Percentiles rank a stretch among this genome's conserved stretches.
Evolutionary conservation across 192 early-diverging fungal genomes (phyloP).

Genomic region (Coemansia javaensis): DNA sequence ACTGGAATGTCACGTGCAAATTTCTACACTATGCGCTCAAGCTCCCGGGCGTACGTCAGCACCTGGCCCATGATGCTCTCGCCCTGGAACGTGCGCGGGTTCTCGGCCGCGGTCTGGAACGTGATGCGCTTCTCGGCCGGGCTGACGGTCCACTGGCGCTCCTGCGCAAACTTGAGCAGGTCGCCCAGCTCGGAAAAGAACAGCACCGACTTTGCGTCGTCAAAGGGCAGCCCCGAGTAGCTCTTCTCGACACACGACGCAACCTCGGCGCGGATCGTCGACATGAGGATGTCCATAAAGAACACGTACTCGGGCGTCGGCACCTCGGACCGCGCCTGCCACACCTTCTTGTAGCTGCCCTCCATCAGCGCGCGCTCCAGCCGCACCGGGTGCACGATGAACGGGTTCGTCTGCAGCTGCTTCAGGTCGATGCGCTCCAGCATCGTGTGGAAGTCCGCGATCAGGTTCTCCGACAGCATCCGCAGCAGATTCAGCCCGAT

Average conservation of each 20-base stretch:
- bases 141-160: slow-evolving; percentile 81
- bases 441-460: slow-evolving; percentile 98
- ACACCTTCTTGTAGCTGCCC: slow-evolving; percentile 95
- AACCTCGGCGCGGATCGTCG: slow-evolving; percentile 92
- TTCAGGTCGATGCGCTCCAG: slow-evolving; percentile 84
- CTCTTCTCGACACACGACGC: slow-evolving; percentile 95
- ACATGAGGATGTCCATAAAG: slow-evolving; percentile 92
- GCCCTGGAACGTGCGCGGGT: slow-evolving; percentile 69
- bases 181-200: slow-evolving; percentile 83
- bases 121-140: slow-evolving; percentile 75
- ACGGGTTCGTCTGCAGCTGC: slow-evolving; percentile 72
- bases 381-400: slow-evolving; percentile 87
- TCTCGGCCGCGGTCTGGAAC: slow-evolving; percentile 64
- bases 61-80: slow-evolving; percentile 79
- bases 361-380: slow-evolving; percentile 98
- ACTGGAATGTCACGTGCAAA: too few species aligned
- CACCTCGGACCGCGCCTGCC: slow-evolving; percentile 85
- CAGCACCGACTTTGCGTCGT: slow-evolving; percentile 88
- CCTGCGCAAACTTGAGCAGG: slow-evolving; percentile 77
- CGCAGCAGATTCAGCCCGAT: slow-evolving; percentile 91
- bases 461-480: slow-evolving; percentile 86
- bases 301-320: slow-evolving; percentile 87
- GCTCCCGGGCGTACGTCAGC: slow-evolving; percentile 85
- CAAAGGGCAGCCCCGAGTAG: slow-evolving; percentile 75
- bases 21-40: slow-evolving; percentile 95